Evolutionary conservation across 306 rosid species (phyloP).

Genomic region (Pueraria montana): DNA sequence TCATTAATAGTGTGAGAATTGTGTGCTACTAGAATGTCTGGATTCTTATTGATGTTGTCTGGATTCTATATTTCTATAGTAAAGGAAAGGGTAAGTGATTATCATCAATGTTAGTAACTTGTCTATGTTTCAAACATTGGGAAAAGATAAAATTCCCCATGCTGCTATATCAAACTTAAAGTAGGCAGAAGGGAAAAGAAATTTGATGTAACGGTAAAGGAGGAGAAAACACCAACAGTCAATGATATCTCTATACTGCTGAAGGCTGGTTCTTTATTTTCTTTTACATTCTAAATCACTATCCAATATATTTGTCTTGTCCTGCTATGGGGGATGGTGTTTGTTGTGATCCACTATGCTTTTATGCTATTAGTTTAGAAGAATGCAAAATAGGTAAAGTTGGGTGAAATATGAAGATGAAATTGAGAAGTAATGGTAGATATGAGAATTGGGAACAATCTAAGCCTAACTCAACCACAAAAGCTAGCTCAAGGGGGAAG

Average conservation of each 20-base stretch:
- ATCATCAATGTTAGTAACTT: background rate
- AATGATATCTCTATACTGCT: background rate
- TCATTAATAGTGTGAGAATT: slow-evolving; percentile 16
- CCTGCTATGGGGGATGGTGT: too few species aligned
- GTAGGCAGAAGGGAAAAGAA: background rate
- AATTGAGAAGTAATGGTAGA: too few species aligned
- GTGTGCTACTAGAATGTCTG: slow-evolving; percentile 17
- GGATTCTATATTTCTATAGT: background rate
- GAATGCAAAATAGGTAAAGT: too few species aligned
- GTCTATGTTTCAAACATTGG: background rate
- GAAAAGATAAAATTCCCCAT: background rate
- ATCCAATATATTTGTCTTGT: too few species aligned
- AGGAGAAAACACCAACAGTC: background rate
- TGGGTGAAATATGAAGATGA: too few species aligned
- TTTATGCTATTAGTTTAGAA: too few species aligned
- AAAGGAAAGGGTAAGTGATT: background rate
- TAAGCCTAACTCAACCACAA: too few species aligned
- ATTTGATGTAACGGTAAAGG: background rate
- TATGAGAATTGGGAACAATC: too few species aligned
- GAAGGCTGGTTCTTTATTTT: background rate
- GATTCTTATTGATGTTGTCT: slow-evolving; percentile 20
- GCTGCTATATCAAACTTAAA: background rate
- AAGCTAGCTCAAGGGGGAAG: too few species aligned
- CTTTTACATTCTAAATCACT: background rate
- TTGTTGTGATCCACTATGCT: too few species aligned